Evolutionary conservation across 2,329 filamentous ascomycete genomes (phyloP), one percentile per base, ranked within the genome.

Genomic region (Xylariaceae sp.): DNA sequence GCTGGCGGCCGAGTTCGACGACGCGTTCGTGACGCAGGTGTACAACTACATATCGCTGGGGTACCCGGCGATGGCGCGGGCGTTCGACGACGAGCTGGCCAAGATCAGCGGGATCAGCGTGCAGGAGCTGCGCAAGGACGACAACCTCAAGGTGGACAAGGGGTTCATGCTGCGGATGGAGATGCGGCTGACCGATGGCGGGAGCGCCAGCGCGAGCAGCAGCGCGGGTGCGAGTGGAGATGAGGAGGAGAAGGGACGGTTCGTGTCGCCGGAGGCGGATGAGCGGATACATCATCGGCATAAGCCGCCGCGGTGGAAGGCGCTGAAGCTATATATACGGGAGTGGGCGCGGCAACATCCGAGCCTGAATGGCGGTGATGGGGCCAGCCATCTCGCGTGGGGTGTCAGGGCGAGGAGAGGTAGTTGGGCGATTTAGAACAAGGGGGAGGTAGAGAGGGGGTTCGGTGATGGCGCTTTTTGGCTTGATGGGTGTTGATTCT

Each of bases 21-120:
- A 95, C 60, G 73, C 73, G 3, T 95, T 96, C 61, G 81, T 96
- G 42, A 95, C 90, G 0, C 91, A 97, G 64, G 90, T 97, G 7
- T 97, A 94, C 74, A 96, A 97, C 64, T 97, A 97, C 64, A 74
- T 97, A 13, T 95, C 89, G 0, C 76, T 97, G 4, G 91, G 91
- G 4, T 96, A 96, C 62, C 90, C 91, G 3, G 83, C 87, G 26
- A 81, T 89, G 56, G 91, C 90, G 9, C 80, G 85, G 17, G 76
- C 79, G 29, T 97, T 87, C 57, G 91, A 97, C 58, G 77, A 83
- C 9, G 91, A 97, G 68, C 72, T 97, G 16, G 80, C 83, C 52
- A 88, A 86, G 60, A 94, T 96, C 42, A 86, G 83, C 24, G 73
- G 76, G 9, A 81, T 95, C 6, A 61, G 78, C 1, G 59, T 91